Evolutionary conservation across 345 rosid species (phyloP), one percentile per base, ranked within the genome.

Genomic region (Theobroma cacao): DNA sequence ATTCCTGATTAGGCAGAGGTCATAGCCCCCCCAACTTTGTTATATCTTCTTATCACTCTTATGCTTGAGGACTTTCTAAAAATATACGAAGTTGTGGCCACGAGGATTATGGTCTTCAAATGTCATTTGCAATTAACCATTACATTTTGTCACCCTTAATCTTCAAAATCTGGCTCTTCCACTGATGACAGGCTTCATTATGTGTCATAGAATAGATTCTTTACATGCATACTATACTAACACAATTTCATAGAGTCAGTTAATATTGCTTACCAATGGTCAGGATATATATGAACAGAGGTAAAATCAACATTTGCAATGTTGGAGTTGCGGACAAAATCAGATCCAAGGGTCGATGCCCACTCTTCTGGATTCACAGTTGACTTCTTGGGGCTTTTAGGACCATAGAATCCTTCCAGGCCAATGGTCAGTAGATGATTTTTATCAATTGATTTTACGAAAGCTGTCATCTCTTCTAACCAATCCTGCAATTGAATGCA

Each of bases 391-490:
- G 97, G 90, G 80, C 82, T 95, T 77, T 86, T 87, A 41, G 94
- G 97, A 75, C 99, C 99, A 64, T 93, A 95, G 81, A 95, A 95
- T 74, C 99, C 98, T 89, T 95, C 99, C 53, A 93, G 86, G 36
- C 98, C 99, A 77, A 95, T 89, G 14, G 99, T 93, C 66, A 93
- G 80, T 26, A 93, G 90, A 89, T 95, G 99, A 65, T 89, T 92
- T 71, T 82, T 89, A 88, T 95, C 99, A 7, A 95, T 89, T 76
- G 96, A 91, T 88, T 94, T 95, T 48, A 93, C 85, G 47, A 82
- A 95, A 26, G 90, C 87, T 24, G 98, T 85, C 95, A 95, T 95
- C 84, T 95, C 99, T 59, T 86, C 87, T 59, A 93, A 84, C 99
- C 98, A 93, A 63, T 88, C 93, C 98, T 92, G 89, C 89, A 85